phyloP scores from a whole-genome alignment of 2,329 filamentous ascomycete species.

The Botrytis galanthina region DNA sequence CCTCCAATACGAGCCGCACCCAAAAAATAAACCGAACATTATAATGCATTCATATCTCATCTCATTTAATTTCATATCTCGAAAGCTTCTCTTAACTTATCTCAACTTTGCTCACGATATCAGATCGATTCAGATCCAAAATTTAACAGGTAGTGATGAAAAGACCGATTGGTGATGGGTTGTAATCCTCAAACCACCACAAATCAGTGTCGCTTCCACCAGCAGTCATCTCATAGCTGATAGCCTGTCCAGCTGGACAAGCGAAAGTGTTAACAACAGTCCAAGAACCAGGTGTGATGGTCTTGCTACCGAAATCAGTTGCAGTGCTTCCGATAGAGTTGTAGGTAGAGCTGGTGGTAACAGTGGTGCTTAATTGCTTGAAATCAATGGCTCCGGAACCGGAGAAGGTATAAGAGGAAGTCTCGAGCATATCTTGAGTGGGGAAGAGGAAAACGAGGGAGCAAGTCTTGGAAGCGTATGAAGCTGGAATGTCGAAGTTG shows the following conservation, averaged over 20 bases:
- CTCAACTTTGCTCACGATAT: background rate
- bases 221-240: slow-evolving; percentile 50
- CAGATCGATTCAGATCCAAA: background rate
- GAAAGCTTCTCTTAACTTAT: background rate
- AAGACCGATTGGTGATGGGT: slow-evolving; percentile 46
- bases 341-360: slow-evolving; percentile 51
- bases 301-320: slow-evolving; percentile 45
- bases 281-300: slow-evolving; percentile 52
- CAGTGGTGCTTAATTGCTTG: slow-evolving; percentile 46
- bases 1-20: background rate
- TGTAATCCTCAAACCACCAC: slow-evolving; percentile 64
- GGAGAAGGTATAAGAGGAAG: slow-evolving; percentile 55
- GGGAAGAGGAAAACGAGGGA: slow-evolving; percentile 66
- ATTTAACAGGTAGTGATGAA: slow-evolving; percentile 37
- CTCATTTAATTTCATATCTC: background rate
- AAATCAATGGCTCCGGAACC: slow-evolving; percentile 55
- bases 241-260: slow-evolving; percentile 52
- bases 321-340: slow-evolving; percentile 49
- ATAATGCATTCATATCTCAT: background rate
- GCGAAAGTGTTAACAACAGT: slow-evolving; percentile 53
- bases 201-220: slow-evolving; percentile 49
- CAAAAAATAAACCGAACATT: background rate
- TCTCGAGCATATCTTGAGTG: slow-evolving; percentile 53
- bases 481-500: slow-evolving; percentile 64
- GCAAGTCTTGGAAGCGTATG: slow-evolving; percentile 49